phyloP scores from a whole-genome alignment of 306 rosid genomes.

The Prunus campanulata region DNA sequence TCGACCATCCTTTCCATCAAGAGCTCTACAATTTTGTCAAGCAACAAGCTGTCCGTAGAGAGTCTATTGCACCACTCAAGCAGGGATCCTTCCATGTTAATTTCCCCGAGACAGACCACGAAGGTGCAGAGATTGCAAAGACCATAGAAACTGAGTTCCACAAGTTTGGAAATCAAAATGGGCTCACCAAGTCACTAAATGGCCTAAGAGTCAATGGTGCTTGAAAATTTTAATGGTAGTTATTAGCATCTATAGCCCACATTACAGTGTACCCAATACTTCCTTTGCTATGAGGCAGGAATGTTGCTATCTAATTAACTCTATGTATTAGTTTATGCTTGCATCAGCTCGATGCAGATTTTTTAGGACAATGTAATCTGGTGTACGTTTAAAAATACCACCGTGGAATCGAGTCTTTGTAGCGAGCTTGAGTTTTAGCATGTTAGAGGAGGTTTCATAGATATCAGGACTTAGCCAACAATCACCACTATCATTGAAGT shows the following conservation, averaged over 20 bases:
- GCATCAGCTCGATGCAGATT: slow-evolving; percentile 54
- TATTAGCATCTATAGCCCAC: background rate
- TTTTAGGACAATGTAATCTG: slow-evolving; percentile 17
- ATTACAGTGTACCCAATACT: slow-evolving; percentile 15
- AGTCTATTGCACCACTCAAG: slow-evolving; percentile 48
- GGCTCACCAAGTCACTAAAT: slow-evolving; percentile 40
- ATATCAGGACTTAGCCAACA: background rate
- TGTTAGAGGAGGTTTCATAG: background rate
- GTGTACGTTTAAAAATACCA: slow-evolving; percentile 27
- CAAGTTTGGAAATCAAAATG: slow-evolving; percentile 56
- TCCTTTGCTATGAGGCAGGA: slow-evolving; percentile 9
- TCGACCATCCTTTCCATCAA: slow-evolving; percentile 71
- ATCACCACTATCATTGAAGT: background rate
- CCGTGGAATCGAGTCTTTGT: background rate
- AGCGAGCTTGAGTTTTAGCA: background rate
- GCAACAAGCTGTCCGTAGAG: slow-evolving; percentile 44
- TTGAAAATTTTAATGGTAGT: slow-evolving; percentile 15
- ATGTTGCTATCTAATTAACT: background rate
- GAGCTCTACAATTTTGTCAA: slow-evolving; percentile 60
- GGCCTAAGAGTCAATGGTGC: slow-evolving; percentile 43
- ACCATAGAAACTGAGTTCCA: slow-evolving; percentile 73
- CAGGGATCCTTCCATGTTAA: slow-evolving; percentile 78
- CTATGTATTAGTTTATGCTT: slow-evolving; percentile 32
- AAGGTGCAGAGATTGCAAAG: slow-evolving; percentile 53
- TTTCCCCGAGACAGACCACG: slow-evolving; percentile 73